Evolutionary conservation across 441 rosid genomes (phyloP), one percentile per base, ranked within the genome.

Genomic region (Aleurites moluccanus): DNA sequence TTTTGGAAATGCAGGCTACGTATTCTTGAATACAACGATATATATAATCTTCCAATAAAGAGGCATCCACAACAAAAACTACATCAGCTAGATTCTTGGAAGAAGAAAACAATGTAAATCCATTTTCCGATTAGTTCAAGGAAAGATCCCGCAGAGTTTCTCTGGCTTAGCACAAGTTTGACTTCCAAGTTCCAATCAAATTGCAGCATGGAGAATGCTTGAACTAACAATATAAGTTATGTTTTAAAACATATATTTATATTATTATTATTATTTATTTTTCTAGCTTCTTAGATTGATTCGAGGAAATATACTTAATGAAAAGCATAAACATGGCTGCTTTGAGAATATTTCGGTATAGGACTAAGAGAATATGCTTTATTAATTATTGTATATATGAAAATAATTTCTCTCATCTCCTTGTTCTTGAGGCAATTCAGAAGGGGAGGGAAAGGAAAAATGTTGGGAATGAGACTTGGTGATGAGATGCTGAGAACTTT

Each of bases 391-490:
- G 20, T 56, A 20, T 23, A 64, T 25, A 69, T 20, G 21, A 28
- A 20, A 2, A 2, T 15, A 9, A 6, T 50, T 4, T 3, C 10
- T 8, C 18, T 23, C 20, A 16, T 20, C 0, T 38, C 45, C 30
- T 38, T 67, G 60, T 20, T 35, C 28, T 25, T 25, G 21, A 30
- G 20, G 13, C 1, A 49, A 40, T 30, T 15, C 30, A 9, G 25
- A 14, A 28, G 7, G 10, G 33, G 5, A 59, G 8, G 10, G 20
- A 66, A 45, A 45, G 18, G 13, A 45, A n/a, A 38, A 23, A 84
- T 85, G 92, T 79, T 84, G 77, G 83, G 85, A 42, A 87, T 87
- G 79, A 75, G 72, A 62, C 81, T 85, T n/a, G 80, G 90, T 6
- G 75, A 74, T 0, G 84, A 83, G 83, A 71, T 82, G 6, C 84